Base-by-base conservation (phyloP, 495 filamentous ascomycete genomes). In the Achaetomiella virescens region DNA sequence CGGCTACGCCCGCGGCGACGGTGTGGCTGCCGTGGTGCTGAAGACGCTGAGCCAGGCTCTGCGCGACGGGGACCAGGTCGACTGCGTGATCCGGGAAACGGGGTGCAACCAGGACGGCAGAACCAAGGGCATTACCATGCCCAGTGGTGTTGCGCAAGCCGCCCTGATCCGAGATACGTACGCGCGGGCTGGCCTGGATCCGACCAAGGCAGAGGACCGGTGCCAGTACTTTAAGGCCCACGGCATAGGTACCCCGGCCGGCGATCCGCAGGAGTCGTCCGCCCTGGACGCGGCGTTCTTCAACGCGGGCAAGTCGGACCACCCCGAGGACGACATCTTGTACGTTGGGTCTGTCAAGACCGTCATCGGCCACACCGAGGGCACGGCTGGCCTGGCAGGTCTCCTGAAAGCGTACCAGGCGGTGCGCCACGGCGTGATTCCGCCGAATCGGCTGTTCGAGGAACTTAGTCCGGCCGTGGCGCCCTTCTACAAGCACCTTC, bases 361-460 rank as follows among this genome's bases (percentile, higher is more conserved):
- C 0, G 81, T 81, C 48, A 73, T 84, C 10, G 81, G 82, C 2
- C 83, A 85, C 61, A 37, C 70, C 2, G 82, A 84, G 58, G 76
- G 70, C 1, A 69, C 73, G 0, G 70, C 68, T 27, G 82, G 81
- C 18, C 65, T 85, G 11, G 70, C 76, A 0, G 73, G 71, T 1
- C 51, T 85, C 1, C 78, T 85, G 43, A 85, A 85, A 57, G n/a
- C n/a, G n/a, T n/a, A n/a, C n/a, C n/a, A n/a, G n/a, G n/a, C n/a
- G n/a, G n/a, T n/a, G n/a, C n/a, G n/a, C n/a, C n/a, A n/a, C n/a
- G n/a, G n/a, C n/a, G 66, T 69, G 51, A 68, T 79, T 31, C 57
- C 68, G 9, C 70, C 75, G 0, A 74, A 68, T 48, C 58, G 47
- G 11, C 24, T 73, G 20, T 76, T 84, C 52, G 70, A 77, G 29